phyloP scores from a whole-genome alignment of 2,329 filamentous ascomycete species.

The Sporothrix inflata region DNA sequence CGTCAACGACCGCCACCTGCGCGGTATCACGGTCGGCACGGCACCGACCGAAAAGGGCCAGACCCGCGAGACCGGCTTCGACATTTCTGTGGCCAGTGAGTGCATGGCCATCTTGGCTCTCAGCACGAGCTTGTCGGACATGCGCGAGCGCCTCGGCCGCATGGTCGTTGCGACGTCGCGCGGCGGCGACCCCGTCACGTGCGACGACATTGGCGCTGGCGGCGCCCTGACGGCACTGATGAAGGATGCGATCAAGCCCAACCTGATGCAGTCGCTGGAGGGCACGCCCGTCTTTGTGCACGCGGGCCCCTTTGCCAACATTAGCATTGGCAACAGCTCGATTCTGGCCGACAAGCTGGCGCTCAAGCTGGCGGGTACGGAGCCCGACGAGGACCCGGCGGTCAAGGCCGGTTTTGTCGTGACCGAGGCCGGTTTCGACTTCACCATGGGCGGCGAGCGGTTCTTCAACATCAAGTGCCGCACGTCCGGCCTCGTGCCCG shows the following conservation, averaged over 20 bases:
- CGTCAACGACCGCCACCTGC: slow-evolving; percentile 93
- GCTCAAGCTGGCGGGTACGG: slow-evolving; percentile 92
- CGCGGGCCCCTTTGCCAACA: slow-evolving; percentile 96
- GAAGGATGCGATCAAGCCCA: slow-evolving; percentile 98
- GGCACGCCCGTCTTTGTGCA: slow-evolving; percentile 98
- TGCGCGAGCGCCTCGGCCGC: slow-evolving; percentile 88
- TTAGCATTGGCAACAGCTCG: slow-evolving; percentile 95
- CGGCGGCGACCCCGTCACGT: slow-evolving; percentile 87
- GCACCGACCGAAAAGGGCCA: slow-evolving; percentile 90
- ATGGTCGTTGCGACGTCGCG: slow-evolving; percentile 94
- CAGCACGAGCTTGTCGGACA: slow-evolving; percentile 82
- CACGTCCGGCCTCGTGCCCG: slow-evolving; percentile 86
- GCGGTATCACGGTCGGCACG: slow-evolving; percentile 84
- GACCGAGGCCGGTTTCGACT: slow-evolving; percentile 97
- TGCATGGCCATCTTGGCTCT: slow-evolving; percentile 98
- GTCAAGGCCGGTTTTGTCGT: slow-evolving; percentile 89
- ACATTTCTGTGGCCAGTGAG: slow-evolving; percentile 96
- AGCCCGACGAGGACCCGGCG: slow-evolving; percentile 82
- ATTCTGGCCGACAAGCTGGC: slow-evolving; percentile 94
- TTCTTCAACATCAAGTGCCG: slow-evolving; percentile 99
- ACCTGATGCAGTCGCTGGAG: slow-evolving; percentile 97
- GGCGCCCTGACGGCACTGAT: slow-evolving; percentile 93
- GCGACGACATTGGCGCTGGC: slow-evolving; percentile 90
- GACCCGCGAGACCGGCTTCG: slow-evolving; percentile 87
- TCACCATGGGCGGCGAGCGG: slow-evolving; percentile 98